These are phyloP conservation scores for Meira miltonrushii DNA, from an alignment of 1,284 basidiomycete species.

Conservation along the genomic window DNA sequence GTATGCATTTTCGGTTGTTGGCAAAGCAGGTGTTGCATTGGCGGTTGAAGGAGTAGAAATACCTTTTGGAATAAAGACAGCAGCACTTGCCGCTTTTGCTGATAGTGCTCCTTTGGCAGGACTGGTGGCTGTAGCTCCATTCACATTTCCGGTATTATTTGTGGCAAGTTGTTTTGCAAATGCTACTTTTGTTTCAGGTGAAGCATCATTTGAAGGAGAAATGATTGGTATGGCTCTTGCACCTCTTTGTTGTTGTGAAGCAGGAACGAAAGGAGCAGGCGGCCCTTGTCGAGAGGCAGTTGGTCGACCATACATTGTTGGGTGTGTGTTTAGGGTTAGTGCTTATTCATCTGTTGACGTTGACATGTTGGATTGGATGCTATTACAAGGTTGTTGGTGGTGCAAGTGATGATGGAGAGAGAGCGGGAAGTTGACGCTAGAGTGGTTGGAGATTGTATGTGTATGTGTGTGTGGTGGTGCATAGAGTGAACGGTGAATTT, in stretches of 20 bases:
- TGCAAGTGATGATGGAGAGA: no score
- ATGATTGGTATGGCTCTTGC: slow-evolving; percentile 9
- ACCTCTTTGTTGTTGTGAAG: slow-evolving; percentile 8
- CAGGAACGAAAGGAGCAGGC: slow-evolving; percentile 8
- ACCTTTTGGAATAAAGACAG: slow-evolving; percentile 42
- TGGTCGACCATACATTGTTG: no score
- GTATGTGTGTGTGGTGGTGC: no score
- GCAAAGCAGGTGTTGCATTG: slow-evolving; percentile 11
- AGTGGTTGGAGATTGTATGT: no score
- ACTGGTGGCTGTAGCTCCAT: slow-evolving; percentile 15
- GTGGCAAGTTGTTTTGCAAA: slow-evolving; percentile 3
- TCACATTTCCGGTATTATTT: neutral
- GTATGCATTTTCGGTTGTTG: neutral
- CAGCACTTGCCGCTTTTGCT: slow-evolving; percentile 35
- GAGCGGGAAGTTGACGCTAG: no score
- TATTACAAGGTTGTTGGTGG: no score
- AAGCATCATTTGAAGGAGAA: slow-evolving; percentile 6
- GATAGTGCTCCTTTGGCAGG: slow-evolving; percentile 31
- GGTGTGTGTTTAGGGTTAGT: no score
- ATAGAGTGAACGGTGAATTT: no score
- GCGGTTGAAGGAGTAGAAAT: slow-evolving; percentile 21
- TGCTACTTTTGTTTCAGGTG: neutral
- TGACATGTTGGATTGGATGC: no score
- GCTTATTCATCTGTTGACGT: no score
- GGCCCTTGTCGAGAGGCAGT: slow-evolving; percentile 4